These are phyloP conservation scores for Clonostachys sp. DNA, from an alignment of 2,329 filamentous ascomycete species.

Conservation along the genomic window DNA sequence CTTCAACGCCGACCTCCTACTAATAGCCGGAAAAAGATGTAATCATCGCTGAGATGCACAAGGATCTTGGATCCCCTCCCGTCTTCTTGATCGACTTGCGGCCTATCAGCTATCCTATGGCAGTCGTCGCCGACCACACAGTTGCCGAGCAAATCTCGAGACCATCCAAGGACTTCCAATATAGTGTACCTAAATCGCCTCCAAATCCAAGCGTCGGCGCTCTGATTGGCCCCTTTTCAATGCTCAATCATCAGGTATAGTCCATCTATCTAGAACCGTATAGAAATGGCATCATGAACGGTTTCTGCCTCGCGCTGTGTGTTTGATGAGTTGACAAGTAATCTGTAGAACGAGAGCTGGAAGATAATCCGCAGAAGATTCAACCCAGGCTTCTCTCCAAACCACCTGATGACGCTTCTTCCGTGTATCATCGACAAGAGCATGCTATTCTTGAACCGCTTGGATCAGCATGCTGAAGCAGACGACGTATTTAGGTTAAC, in stretches of 20 bases:
- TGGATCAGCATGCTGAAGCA: constrained; percentile 17
- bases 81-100: neutral
- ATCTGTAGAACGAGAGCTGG: constrained; percentile 8
- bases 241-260: too few species aligned
- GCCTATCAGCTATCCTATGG: neutral
- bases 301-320: too few species aligned
- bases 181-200: constrained; percentile 22
- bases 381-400: constrained; percentile 29
- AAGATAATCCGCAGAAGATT: constrained; percentile 21
- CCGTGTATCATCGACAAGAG: constrained; percentile 26
- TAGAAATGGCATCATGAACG: too few species aligned
- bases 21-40: too few species aligned
- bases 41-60: neutral
- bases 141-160: constrained; percentile 29
- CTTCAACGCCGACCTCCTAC: too few species aligned
- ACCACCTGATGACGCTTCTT: constrained; percentile 28
- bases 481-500: constrained; percentile 19
- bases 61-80: neutral
- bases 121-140: constrained; percentile 21
- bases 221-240: constrained; percentile 5
- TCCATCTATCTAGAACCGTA: too few species aligned
- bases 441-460: constrained; percentile 5
- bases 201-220: constrained; percentile 14
- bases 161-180: constrained; percentile 19
- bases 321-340: constrained; percentile 1